These are phyloP conservation scores for Hygrophorus pudorinus DNA, from an alignment of 768 basidiomycete genomes.

Conservation along the genomic window DNA sequence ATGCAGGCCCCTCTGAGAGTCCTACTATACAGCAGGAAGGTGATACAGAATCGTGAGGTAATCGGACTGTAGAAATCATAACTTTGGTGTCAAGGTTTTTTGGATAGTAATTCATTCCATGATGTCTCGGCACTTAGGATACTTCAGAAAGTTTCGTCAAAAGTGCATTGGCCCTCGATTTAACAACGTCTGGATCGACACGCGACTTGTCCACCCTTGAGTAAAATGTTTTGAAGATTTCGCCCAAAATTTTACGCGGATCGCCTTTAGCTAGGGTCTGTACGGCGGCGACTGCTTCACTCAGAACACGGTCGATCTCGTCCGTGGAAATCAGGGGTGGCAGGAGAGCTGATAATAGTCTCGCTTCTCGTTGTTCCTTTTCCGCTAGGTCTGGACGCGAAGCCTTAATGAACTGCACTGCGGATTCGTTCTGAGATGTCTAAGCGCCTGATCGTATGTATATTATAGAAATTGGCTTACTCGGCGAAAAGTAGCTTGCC, in stretches of 20 bases:
- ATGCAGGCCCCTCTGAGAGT: too few relatives aligned
- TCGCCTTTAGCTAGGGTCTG: conserved; percentile 17
- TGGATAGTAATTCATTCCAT: too few relatives aligned
- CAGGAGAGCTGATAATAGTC: conserved; percentile 42
- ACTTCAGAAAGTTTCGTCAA: conserved; percentile 12
- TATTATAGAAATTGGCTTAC: conserved; percentile 28
- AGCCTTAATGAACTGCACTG: conserved; percentile 42
- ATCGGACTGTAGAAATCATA: too few relatives aligned
- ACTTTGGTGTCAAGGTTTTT: too few relatives aligned
- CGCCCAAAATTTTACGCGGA: conserved; percentile 31
- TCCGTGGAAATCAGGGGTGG: conserved; percentile 49
- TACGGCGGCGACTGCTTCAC: conserved; percentile 27
- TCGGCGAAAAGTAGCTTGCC: conserved; percentile 47
- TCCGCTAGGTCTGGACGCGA: conserved; percentile 56
- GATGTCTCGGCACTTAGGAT: too few relatives aligned
- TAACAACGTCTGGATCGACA: conserved; percentile 51
- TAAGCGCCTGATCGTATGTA: not conserved
- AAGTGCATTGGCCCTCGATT: conserved; percentile 34
- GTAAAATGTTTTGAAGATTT: conserved; percentile 57
- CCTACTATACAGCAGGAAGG: too few relatives aligned
- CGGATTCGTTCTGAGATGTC: conserved; percentile 45
- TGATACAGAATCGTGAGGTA: too few relatives aligned
- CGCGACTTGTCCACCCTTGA: conserved; percentile 44
- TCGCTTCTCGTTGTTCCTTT: conserved; percentile 50
- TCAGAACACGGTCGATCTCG: conserved; percentile 45